phyloP scores from a whole-genome alignment of 805 yeast genomes.

The Sugiyamaella boreocaroliniensis region DNA sequence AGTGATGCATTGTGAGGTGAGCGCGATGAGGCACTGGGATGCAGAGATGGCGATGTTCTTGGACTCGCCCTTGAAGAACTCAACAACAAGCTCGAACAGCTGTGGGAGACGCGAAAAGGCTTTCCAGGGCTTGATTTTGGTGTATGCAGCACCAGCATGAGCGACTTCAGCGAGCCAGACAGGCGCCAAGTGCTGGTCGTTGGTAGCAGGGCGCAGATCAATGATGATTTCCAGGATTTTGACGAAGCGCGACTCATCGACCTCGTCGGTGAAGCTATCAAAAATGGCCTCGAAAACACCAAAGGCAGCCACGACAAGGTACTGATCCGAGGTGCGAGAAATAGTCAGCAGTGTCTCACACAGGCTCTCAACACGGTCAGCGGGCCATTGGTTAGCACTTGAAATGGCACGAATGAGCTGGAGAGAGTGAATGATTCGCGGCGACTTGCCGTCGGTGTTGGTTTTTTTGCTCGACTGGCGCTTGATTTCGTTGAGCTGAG shows the following conservation, averaged over 20 bases:
- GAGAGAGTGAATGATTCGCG: conserved; percentile 62
- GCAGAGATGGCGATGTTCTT: conserved; percentile 64
- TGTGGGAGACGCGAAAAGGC: conserved; percentile 53
- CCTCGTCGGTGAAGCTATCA: conserved; percentile 48
- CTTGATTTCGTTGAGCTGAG: conserved; percentile 34
- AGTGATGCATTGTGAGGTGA: conserved; percentile 60
- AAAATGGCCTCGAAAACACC: conserved; percentile 77
- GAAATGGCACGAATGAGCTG: conserved; percentile 71
- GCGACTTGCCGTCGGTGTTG: conserved; percentile 26
- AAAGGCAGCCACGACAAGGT: conserved; percentile 73
- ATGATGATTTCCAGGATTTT: conserved; percentile 64
- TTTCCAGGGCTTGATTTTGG: conserved; percentile 44
- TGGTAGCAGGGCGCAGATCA: conserved; percentile 71
- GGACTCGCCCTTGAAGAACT: conserved; percentile 57
- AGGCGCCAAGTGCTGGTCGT: conserved; percentile 81
- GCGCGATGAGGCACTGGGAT: conserved; percentile 78
- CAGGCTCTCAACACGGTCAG: conserved; percentile 55
- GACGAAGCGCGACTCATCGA: conserved; percentile 56
- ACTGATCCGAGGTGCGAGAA: conserved; percentile 79
- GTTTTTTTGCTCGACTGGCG: conserved; percentile 29
- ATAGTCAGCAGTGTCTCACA: conserved; percentile 72
- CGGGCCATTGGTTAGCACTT: conserved; percentile 77
- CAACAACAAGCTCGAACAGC: conserved; percentile 49
- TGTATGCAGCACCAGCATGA: conserved; percentile 58
- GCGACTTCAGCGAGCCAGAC: conserved; percentile 95